Base-by-base conservation (phyloP, 768 basidiomycete species). In the Trametes elegans region DNA sequence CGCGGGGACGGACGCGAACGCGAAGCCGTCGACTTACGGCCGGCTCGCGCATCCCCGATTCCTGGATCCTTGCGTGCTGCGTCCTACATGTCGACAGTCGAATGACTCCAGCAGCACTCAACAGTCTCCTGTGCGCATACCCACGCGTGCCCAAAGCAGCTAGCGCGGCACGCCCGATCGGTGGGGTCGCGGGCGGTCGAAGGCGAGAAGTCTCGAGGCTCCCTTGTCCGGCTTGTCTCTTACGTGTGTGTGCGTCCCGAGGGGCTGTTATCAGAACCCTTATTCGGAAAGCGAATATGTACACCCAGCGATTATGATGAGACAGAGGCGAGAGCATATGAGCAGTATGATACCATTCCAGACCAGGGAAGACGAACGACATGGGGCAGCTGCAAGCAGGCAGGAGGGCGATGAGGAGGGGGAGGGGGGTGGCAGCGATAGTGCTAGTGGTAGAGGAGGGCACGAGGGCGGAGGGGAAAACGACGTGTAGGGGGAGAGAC, bases 251-350 rank as follows among this genome's bases (percentile, higher is more conserved):
- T n/a, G n/a, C n/a, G n/a, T n/a, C n/a, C n/a, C n/a, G n/a, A n/a
- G n/a, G n/a, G 53, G 47, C 50, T 40, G 61, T 45, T 50, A 55
- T 59, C 58, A 54, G 42, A 38, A 59, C 61, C 57, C 61, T 62
- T 49, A 62, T 46, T 56, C 48, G 55, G 39, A 59, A 44, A 52
- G 19, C 56, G 47, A 48, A 47, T 55, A 59, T 44, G 45, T 44
- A 59, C 52, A 53, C 53, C 45, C 46, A 58, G 48, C 34, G 44
- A 58, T 59, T 63, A 63, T 39, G 34, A 51, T 13, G 32, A 18
- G 19, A 35, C 26, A n/a, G n/a, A 29, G 50, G 39, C 19, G 44
- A 28, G 43, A 62, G 53, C 58, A 60, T 59, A 56, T 38, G 61
- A 54, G 57, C 54, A 58, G 27, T 53, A 60, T 38, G 46, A 43